Conservation (phyloP, 805 yeast species). For the Candida tibetensis region DNA sequence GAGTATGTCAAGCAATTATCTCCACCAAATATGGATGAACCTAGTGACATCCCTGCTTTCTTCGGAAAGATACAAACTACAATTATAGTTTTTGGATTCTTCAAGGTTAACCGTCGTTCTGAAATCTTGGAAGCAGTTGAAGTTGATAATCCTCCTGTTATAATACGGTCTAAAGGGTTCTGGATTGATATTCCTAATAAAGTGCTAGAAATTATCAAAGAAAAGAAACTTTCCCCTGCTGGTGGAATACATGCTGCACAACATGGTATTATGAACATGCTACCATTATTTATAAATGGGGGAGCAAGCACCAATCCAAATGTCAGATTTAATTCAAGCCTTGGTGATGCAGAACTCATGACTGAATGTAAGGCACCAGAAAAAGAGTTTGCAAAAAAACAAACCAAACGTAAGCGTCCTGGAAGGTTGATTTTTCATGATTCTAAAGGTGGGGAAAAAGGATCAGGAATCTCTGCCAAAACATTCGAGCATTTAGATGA, state of each 20-base stretch:
- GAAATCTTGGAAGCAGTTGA: slow-evolving; percentile 92
- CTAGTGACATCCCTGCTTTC: slow-evolving; percentile 55
- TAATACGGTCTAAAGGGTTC: slow-evolving; percentile 69
- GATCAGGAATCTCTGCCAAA: slow-evolving; percentile 76
- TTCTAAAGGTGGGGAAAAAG: slow-evolving; percentile 73
- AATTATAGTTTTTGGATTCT: slow-evolving; percentile 85
- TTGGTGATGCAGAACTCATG: slow-evolving; percentile 57
- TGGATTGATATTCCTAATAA: slow-evolving; percentile 83
- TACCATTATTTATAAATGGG: slow-evolving; percentile 71
- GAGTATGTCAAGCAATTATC: slow-evolving; percentile 58
- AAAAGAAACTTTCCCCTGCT: slow-evolving; percentile 64
- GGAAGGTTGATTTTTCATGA: slow-evolving; percentile 85
- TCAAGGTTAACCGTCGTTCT: slow-evolving; percentile 73
- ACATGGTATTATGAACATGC: slow-evolving; percentile 77
- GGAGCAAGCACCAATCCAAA: slow-evolving; percentile 51
- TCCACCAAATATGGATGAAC: slow-evolving; percentile 33
- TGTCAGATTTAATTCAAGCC: slow-evolving; percentile 24
- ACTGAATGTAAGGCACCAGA: slow-evolving; percentile 98
- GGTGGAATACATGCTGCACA: slow-evolving; percentile 97
- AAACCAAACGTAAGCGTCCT: slow-evolving; percentile 73
- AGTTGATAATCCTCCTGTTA: slow-evolving; percentile 82
- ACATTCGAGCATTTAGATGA: slow-evolving; percentile 77
- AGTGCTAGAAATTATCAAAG: slow-evolving; percentile 58
- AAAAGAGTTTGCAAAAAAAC: slow-evolving; percentile 82
- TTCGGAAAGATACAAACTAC: slow-evolving; percentile 75